These are phyloP conservation scores for Crotalaria pallida DNA, from an alignment of 306 rosid genomes.

Conservation along the genomic window DNA sequence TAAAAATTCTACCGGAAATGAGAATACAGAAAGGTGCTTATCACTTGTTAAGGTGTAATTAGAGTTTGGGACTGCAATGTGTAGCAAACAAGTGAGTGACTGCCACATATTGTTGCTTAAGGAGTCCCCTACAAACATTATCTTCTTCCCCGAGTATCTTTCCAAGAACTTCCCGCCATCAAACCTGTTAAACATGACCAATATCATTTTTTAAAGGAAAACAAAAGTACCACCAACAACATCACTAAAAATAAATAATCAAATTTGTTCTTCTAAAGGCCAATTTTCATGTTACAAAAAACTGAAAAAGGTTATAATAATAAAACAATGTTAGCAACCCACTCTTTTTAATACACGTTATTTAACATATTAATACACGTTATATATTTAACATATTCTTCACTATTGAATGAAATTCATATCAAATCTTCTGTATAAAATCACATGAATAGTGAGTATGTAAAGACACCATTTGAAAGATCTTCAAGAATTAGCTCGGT, in stretches of 20 bases:
- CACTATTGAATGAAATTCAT: too few species aligned
- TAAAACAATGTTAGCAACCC: too few species aligned
- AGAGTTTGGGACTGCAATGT: constrained; percentile 41
- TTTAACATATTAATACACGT: too few species aligned
- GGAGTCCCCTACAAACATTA: constrained; percentile 71
- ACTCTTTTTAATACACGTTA: too few species aligned
- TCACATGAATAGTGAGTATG: too few species aligned
- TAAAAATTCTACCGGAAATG: constrained; percentile 34
- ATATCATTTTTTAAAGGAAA: not conserved
- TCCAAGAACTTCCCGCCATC: constrained; percentile 47
- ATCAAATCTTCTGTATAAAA: too few species aligned
- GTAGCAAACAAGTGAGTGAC: constrained; percentile 56
- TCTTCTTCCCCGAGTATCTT: constrained; percentile 48
- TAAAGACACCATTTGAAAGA: too few species aligned
- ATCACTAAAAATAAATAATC: not conserved
- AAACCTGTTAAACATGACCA: constrained; percentile 29
- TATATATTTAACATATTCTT: too few species aligned
- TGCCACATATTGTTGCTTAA: constrained; percentile 69
- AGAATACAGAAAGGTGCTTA: constrained; percentile 22
- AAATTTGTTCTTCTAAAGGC: not conserved
- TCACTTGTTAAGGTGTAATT: constrained; percentile 19
- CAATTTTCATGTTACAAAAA: not conserved
- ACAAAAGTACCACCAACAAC: too few species aligned
- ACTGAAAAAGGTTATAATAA: not conserved
- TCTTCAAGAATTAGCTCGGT: too few species aligned